A percentile compares a stretch with the other conserved stretches of the same genome.
These are phyloP conservation scores for Aurantiochytrium sp. DNA, from an alignment of 108 stramenopile genomes.

Conservation along the genomic window DNA sequence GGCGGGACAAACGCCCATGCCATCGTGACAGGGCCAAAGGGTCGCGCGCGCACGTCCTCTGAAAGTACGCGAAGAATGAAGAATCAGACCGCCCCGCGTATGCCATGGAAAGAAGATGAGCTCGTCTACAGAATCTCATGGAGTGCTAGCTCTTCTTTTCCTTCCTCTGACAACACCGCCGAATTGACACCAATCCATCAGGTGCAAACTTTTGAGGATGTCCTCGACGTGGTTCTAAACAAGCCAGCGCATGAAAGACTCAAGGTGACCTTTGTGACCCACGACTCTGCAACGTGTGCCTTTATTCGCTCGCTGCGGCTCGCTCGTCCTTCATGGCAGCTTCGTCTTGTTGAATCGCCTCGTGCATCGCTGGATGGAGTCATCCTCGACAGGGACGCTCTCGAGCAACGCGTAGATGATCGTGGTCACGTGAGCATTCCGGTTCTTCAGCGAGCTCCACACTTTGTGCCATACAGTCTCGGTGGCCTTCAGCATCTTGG, in stretches of 20 bases:
- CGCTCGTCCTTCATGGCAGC: not conserved
- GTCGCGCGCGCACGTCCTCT: not conserved
- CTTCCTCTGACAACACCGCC: no score
- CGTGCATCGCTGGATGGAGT: not conserved
- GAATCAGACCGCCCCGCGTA: not conserved
- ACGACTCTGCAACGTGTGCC: not conserved
- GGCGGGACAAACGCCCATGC: conserved; percentile 32
- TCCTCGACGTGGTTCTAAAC: no score
- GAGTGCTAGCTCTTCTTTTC: not conserved
- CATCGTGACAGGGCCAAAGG: not conserved
- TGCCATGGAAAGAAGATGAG: not conserved
- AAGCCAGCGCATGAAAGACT: no score
- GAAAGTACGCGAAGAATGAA: no score
- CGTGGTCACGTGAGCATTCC: not conserved
- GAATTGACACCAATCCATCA: no score
- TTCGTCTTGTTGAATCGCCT: not conserved
- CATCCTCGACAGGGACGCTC: not conserved
- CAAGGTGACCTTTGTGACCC: no score
- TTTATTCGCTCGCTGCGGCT: not conserved
- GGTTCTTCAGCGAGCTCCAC: not conserved
- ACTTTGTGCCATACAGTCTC: not conserved
- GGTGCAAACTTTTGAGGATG: no score
- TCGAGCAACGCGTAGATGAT: not conserved
- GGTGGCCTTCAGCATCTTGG: not conserved
- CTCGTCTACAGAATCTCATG: not conserved